A percentile compares a stretch with the other conserved stretches of the same genome.
Conservation (phyloP, 768 basidiomycete species). For the Russula sp. region DNA sequence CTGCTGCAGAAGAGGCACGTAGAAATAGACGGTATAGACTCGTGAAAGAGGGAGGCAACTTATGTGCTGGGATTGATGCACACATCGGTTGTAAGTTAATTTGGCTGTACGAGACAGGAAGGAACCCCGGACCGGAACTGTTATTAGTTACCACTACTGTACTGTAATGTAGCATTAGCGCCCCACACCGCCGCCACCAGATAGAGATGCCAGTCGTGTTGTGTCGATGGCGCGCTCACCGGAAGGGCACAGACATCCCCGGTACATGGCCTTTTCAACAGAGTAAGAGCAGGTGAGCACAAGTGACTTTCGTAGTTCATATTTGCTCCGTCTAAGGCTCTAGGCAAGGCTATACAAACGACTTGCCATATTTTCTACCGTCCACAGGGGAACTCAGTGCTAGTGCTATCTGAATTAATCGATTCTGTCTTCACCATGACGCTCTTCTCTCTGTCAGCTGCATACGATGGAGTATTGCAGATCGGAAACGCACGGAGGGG, state of each 20-base stretch:
- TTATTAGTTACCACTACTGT: too few species aligned
- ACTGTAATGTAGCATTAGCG: too few species aligned
- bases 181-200: too few species aligned
- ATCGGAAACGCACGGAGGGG: neutral
- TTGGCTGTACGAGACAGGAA: neutral
- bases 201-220: too few species aligned
- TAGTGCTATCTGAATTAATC: neutral
- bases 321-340: neutral
- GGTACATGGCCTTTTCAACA: neutral
- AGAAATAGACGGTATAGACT: conserved; percentile 19
- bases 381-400: neutral
- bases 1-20: conserved; percentile 16
- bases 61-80: neutral
- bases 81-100: neutral
- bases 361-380: neutral
- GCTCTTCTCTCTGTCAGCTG: neutral
- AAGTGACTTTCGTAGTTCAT: neutral
- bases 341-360: neutral
- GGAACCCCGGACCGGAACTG: neutral
- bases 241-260: neutral
- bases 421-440: neutral
- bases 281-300: neutral
- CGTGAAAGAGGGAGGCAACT: conserved; percentile 14
- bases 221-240: neutral
- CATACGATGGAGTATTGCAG: neutral